phyloP scores from a whole-genome alignment of 2,329 filamentous ascomycete genomes.

The Magnaporthales sp. region DNA sequence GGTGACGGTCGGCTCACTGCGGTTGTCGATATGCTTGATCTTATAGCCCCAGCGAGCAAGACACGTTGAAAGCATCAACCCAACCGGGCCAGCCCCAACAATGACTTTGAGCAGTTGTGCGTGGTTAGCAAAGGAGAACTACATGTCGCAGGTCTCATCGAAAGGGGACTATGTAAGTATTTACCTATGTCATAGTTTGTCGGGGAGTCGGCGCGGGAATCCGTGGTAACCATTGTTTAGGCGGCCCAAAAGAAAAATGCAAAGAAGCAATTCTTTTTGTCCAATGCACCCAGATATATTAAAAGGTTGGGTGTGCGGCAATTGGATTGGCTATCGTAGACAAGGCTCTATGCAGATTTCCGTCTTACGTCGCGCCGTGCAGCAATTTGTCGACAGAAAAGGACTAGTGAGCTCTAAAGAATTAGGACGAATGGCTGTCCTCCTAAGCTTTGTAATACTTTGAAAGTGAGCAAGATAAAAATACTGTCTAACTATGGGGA shows the following conservation, averaged over 20 bases:
- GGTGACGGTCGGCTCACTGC: constrained; percentile 73
- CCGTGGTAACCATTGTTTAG: not conserved
- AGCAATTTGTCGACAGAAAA: not conserved
- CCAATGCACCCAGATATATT: not conserved
- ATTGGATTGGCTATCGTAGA: not conserved
- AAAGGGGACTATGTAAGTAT: not conserved
- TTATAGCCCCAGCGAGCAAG: constrained; percentile 89
- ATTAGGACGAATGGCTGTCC: not conserved
- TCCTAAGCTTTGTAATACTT: no score
- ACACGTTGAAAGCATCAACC: constrained; percentile 79
- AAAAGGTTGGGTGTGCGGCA: not conserved
- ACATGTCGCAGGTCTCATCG: not conserved
- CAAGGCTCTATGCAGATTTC: not conserved
- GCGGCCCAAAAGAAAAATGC: not conserved
- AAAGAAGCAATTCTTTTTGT: not conserved
- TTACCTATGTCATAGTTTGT: constrained; percentile 14
- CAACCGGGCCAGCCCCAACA: constrained; percentile 81
- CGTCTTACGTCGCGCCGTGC: not conserved
- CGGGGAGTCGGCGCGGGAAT: constrained; percentile 6
- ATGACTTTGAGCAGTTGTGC: constrained; percentile 50
- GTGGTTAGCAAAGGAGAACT: constrained; percentile 13
- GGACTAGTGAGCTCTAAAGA: not conserved
- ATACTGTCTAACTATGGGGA: not conserved
- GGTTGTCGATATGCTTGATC: constrained; percentile 91
- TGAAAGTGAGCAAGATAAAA: not conserved